Conservation (phyloP, 2,329 filamentous ascomycete genomes). For the Parastagonospora avenae region DNA sequence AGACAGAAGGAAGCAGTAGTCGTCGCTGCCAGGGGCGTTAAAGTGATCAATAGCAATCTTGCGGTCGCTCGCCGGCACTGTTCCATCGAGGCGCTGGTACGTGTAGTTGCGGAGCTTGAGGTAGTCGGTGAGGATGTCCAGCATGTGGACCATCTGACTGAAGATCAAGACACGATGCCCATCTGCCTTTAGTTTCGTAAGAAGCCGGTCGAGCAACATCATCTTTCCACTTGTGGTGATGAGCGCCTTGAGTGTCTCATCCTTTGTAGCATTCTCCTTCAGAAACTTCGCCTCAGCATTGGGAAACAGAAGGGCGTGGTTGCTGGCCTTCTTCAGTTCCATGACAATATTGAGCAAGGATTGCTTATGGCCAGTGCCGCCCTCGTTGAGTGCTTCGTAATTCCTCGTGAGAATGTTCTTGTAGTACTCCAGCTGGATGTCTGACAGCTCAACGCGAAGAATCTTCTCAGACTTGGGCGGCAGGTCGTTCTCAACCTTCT, state of each 20-base stretch:
- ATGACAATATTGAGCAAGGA: constrained; percentile 98
- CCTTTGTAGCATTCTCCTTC: constrained; percentile 77
- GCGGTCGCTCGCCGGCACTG: constrained; percentile 84
- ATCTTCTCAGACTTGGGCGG: constrained; percentile 99
- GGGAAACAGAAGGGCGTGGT: constrained; percentile 97
- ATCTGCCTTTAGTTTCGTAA: constrained; percentile 90
- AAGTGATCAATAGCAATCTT: constrained; percentile 97
- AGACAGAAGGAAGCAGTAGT: constrained; percentile 95
- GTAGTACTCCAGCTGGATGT: constrained; percentile 97
- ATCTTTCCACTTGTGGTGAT: constrained; percentile 99
- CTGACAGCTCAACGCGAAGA: constrained; percentile 93
- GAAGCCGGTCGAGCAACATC: constrained; percentile 96
- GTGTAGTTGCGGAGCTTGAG: constrained; percentile 91
- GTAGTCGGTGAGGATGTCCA: constrained; percentile 95
- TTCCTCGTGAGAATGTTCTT: constrained; percentile 98
- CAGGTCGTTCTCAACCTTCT: constrained; percentile 94
- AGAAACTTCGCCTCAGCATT: constrained; percentile 90
- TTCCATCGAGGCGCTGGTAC: constrained; percentile 93
- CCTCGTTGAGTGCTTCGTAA: constrained; percentile 91
- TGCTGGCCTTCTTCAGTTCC: constrained; percentile 99
- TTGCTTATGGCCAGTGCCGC: constrained; percentile 87
- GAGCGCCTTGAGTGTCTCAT: constrained; percentile 88
- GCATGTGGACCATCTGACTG: constrained; percentile 99
- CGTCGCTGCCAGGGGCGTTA: constrained; percentile 93
- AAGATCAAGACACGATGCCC: constrained; percentile 97